Evolutionary conservation across 2,329 filamentous ascomycete genomes (phyloP).

Genomic region (Salinomyces thailandicus): DNA sequence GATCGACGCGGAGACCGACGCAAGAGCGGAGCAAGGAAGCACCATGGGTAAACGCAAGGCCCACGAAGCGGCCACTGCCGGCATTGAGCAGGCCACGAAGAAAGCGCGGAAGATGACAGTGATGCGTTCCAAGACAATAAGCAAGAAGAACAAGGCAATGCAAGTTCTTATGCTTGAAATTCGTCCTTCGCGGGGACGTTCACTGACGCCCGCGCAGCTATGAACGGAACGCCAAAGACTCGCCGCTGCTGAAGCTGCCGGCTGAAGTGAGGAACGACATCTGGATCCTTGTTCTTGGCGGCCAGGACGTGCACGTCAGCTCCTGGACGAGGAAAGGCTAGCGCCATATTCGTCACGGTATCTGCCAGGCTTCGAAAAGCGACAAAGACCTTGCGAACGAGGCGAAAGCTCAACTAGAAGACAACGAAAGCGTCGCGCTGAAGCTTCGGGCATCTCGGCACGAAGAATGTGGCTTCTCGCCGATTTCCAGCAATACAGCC

Average conservation of each 20-base stretch:
- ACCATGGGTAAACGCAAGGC: slow-evolving; percentile 33
- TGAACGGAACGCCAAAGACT: slow-evolving; percentile 3
- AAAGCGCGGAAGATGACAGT: slow-evolving; percentile 2
- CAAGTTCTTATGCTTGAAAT: too few species aligned
- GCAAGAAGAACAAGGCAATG: not conserved
- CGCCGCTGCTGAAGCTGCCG: slow-evolving; percentile 7
- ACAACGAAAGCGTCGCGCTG: not conserved
- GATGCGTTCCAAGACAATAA: not conserved
- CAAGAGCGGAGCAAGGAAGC: too few species aligned
- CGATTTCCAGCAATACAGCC: too few species aligned
- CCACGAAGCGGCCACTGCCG: too few species aligned
- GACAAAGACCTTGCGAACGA: not conserved
- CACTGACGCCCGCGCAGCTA: too few species aligned
- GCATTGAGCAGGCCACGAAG: not conserved
- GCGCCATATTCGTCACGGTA: not conserved
- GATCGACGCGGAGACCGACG: too few species aligned
- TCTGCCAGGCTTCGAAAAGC: not conserved
- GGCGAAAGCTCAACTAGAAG: not conserved
- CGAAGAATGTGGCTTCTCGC: too few species aligned
- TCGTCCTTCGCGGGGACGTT: too few species aligned
- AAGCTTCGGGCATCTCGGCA: not conserved
- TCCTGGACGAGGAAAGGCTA: not conserved
- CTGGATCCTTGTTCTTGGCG: slow-evolving; percentile 5
- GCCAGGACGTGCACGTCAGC: slow-evolving; percentile 4
- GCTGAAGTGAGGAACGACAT: slow-evolving; percentile 8